Evolutionary conservation across 106 monocot species (phyloP).

Genomic region (Platanthera guangdongensis): DNA sequence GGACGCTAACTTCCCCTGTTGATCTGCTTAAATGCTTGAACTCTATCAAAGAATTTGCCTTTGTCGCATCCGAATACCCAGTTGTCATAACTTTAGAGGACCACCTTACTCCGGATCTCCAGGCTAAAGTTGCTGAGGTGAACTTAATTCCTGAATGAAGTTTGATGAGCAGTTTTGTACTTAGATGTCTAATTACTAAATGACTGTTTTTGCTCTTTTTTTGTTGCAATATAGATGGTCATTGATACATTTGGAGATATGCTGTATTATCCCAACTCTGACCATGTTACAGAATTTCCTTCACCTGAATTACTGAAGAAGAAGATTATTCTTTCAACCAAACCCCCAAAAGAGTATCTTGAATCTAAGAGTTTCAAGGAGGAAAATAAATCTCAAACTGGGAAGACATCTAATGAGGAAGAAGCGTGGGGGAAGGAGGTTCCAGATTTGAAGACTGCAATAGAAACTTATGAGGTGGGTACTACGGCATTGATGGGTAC

Average conservation of each 20-base stretch:
- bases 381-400: conserved; percentile 20
- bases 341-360: conserved; percentile 87
- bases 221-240: conserved; percentile 43
- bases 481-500: neutral
- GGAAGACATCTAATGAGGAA: conserved; percentile 33
- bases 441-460: conserved; percentile 51
- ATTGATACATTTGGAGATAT: conserved; percentile 62
- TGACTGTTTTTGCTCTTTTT: conserved; percentile 5
- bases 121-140: conserved; percentile 61
- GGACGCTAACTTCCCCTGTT: conserved; percentile 52
- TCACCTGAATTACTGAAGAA: conserved; percentile 72
- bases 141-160: conserved; percentile 1
- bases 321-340: conserved; percentile 68
- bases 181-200: neutral
- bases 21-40: conserved; percentile 41
- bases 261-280: conserved; percentile 62
- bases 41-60: conserved; percentile 57
- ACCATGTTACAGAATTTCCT: conserved; percentile 47
- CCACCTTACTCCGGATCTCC: conserved; percentile 60
- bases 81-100: conserved; percentile 56
- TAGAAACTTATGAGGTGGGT: conserved; percentile 36
- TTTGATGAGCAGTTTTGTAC: neutral
- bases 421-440: conserved; percentile 70
- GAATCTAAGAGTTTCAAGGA: conserved; percentile 46
- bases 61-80: conserved; percentile 39